phyloP scores from a whole-genome alignment of 2,329 filamentous ascomycete species.

The Colletotrichum sublineola region DNA sequence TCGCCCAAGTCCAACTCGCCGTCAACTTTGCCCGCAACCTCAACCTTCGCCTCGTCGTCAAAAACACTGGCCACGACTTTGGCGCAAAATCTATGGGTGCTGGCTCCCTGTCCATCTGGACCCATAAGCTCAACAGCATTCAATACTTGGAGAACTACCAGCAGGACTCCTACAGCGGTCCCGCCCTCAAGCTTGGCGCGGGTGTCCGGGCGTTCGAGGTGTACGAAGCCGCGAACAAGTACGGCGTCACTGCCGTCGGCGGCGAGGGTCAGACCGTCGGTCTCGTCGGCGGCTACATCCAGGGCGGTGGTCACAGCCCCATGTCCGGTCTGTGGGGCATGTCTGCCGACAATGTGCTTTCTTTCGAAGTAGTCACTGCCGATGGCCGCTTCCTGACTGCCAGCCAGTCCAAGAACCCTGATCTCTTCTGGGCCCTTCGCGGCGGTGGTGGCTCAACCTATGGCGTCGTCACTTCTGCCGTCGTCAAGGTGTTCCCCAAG shows the following conservation, averaged over 20 bases:
- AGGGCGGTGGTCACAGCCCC: conserved; percentile 72
- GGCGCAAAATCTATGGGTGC: conserved; percentile 60
- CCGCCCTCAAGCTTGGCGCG: conserved; percentile 53
- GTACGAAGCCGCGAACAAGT: conserved; percentile 59
- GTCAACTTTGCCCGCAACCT: conserved; percentile 59
- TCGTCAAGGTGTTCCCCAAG: conserved; percentile 63
- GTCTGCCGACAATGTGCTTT: conserved; percentile 71
- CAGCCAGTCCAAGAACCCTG: conserved; percentile 65
- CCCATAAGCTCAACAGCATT: conserved; percentile 61
- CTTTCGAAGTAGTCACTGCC: conserved; percentile 69
- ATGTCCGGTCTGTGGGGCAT: conserved; percentile 68
- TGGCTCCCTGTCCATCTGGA: conserved; percentile 68
- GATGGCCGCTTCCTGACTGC: conserved; percentile 63
- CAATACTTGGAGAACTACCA: conserved; percentile 38
- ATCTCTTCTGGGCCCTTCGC: conserved; percentile 75
- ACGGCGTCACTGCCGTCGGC: conserved; percentile 65
- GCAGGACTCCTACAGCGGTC: conserved; percentile 32
- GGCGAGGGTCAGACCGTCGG: conserved; percentile 70
- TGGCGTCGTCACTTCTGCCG: conserved; percentile 68
- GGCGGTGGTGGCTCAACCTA: conserved; percentile 61
- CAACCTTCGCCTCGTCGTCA: conserved; percentile 59
- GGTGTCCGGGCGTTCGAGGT: conserved; percentile 66
- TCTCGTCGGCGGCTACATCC: conserved; percentile 70
- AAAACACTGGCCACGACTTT: conserved; percentile 59
- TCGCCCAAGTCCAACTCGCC: conserved; percentile 51